phyloP scores from a whole-genome alignment of 345 rosid species.

The Cardamine resedifolia region DNA sequence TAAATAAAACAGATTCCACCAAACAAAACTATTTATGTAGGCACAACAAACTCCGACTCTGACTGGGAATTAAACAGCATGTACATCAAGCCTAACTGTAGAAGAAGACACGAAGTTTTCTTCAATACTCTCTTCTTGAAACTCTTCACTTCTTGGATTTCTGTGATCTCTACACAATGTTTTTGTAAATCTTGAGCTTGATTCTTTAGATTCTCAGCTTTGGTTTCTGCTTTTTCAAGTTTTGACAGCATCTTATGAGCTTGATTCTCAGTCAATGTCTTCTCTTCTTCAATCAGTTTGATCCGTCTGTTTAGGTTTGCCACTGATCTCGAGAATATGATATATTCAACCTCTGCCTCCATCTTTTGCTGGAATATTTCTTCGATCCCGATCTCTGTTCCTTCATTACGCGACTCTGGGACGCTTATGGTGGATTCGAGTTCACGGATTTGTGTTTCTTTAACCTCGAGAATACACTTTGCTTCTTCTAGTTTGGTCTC shows the following conservation, averaged over 20 bases:
- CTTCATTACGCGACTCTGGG: constrained; percentile 36
- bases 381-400: constrained; percentile 56
- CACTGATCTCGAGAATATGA: constrained; percentile 47
- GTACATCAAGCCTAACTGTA: constrained; percentile 62
- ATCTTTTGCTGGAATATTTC: constrained; percentile 67
- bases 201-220: constrained; percentile 49
- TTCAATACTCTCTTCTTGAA: constrained; percentile 51
- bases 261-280: constrained; percentile 47
- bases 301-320: constrained; percentile 42
- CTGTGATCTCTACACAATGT: constrained; percentile 44
- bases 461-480: constrained; percentile 42
- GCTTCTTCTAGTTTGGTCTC: constrained; percentile 55
- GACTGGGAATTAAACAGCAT: constrained; percentile 45
- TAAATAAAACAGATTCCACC: not conserved
- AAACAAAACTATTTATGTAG: constrained; percentile 49
- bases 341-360: constrained; percentile 73
- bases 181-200: constrained; percentile 56
- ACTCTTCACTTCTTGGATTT: constrained; percentile 49
- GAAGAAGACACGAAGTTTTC: constrained; percentile 48
- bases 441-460: constrained; percentile 53
- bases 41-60: constrained; percentile 43
- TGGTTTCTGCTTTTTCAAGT: constrained; percentile 50
- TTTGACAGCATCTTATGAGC: constrained; percentile 39
- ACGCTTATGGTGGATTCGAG: constrained; percentile 47
- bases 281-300: constrained; percentile 45